Evolutionary conservation across 164 flowering plant genomes (phyloP), one percentile per base, ranked within the genome.

Genomic region (Umbilicus rupestris): DNA sequence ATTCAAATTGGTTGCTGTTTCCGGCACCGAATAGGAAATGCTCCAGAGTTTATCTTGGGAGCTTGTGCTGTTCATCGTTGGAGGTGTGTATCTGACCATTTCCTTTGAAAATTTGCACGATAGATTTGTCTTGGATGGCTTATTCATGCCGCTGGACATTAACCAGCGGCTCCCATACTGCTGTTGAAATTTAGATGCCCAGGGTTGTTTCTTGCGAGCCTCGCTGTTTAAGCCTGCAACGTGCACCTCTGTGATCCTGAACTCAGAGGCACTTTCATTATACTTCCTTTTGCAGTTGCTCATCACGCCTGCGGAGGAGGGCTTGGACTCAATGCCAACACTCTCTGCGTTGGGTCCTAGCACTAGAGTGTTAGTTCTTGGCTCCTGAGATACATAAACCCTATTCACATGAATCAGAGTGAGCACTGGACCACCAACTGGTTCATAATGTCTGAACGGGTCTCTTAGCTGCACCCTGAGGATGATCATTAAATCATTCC

Each of bases 101-200:
- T 75, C 71, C 57, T 78, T 87, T 22, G 91, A 79, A 50, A 16
- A 50, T 62, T 82, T 84, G 74, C 82, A 75, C 33, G 77, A 64
- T 39, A 81, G 78, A 55, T 74, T 77, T 68, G 80, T 84, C 39
- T 75, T 78, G 69, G 60, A 55, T 29, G 72, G 73, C 73, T 86
- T 87, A 16, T 85, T 83, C 85, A 88, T 81, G 55, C 88, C 91
- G 42, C 74, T 77, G 0, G 90, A 86, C 44, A 88, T 77, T 79
- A 92, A 76, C 98, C 98, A 92, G 17, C 90, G 88, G 14, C 82
- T 78, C 28, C 95, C 98, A 16, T 89, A 79, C 39, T 82, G 88
- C 45, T 79, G 84, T 64, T 88, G 96, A 5, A 68, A 62, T 59
- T 70, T 64, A 46, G 73, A 72, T 15, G 83, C 85, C 94, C 88